Percentiles rank a stretch among this genome's conserved stretches.
phyloP scores from a whole-genome alignment of 768 basidiomycete species.

The Infundibulicybe gibba region DNA sequence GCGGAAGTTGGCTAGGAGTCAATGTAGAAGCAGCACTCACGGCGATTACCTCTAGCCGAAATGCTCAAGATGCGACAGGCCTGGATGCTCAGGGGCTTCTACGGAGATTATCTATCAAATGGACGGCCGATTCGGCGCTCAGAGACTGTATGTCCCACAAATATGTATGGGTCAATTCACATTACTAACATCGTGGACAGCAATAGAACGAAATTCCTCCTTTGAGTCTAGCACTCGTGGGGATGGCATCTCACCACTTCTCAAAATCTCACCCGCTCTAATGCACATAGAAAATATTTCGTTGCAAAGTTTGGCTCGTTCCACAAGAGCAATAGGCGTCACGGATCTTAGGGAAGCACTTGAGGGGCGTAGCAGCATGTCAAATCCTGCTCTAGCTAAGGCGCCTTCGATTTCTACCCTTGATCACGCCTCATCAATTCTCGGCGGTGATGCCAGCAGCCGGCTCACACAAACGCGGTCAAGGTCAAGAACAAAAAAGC shows the following conservation, averaged over 20 bases:
- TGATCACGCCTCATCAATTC: slow-evolving; percentile 58
- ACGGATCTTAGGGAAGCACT: slow-evolving; percentile 86
- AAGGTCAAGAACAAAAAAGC: slow-evolving; percentile 46
- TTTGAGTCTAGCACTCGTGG: slow-evolving; percentile 56
- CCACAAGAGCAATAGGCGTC: slow-evolving; percentile 80
- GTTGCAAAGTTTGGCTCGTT: slow-evolving; percentile 77
- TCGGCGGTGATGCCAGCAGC: slow-evolving; percentile 28
- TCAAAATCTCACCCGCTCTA: slow-evolving; percentile 79
- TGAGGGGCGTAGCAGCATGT: slow-evolving; percentile 81
- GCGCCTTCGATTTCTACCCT: slow-evolving; percentile 76
- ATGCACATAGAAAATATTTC: slow-evolving; percentile 94
- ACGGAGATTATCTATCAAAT: slow-evolving; percentile 51
- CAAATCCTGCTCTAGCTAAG: slow-evolving; percentile 66
- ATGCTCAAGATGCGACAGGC: slow-evolving; percentile 61
- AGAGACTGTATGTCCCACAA: slow-evolving; percentile 59
- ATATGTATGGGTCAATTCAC: slow-evolving; percentile 1
- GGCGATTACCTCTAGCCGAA: slow-evolving; percentile 47
- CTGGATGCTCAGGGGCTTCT: slow-evolving; percentile 54
- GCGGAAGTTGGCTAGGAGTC: slow-evolving; percentile 37
- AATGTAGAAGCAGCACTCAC: slow-evolving; percentile 51
- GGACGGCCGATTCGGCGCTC: slow-evolving; percentile 76
- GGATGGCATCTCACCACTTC: slow-evolving; percentile 69
- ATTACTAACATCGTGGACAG: slow-evolving; percentile 25
- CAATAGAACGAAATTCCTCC: slow-evolving; percentile 48
- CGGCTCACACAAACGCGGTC: slow-evolving; percentile 52